phyloP scores from a whole-genome alignment of 352 stramenopile species.

The Sclerospora graminicola region DNA sequence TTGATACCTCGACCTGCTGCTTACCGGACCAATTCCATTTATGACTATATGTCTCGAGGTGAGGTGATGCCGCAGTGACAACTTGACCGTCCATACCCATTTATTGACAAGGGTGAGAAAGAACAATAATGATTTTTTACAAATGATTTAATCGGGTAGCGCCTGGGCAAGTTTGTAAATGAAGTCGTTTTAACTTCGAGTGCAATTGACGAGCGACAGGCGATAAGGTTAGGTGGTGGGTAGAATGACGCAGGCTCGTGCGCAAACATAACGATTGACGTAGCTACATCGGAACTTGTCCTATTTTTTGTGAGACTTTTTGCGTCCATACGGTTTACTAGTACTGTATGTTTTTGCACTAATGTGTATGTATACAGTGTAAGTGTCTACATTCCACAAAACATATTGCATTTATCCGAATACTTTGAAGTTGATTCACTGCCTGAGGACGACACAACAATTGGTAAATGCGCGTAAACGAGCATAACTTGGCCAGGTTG shows the following conservation, averaged over 20 bases:
- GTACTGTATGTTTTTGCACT: too few relatives aligned
- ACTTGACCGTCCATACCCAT: constrained; percentile 13
- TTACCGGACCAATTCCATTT: constrained; percentile 25
- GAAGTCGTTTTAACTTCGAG: not conserved
- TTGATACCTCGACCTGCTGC: constrained; percentile 19
- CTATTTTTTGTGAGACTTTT: too few relatives aligned
- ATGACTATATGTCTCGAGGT: constrained; percentile 26
- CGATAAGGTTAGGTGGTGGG: not conserved
- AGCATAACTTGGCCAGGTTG: too few relatives aligned
- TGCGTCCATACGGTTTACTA: too few relatives aligned
- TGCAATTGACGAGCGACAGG: not conserved
- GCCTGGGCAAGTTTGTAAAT: not conserved
- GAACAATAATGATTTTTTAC: not conserved
- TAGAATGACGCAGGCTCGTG: not conserved
- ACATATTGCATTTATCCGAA: too few relatives aligned
- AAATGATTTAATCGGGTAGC: not conserved
- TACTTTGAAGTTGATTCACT: too few relatives aligned
- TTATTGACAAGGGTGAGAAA: not conserved
- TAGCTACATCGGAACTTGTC: too few relatives aligned
- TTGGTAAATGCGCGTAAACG: too few relatives aligned
- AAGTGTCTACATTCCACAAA: too few relatives aligned
- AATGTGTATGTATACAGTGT: too few relatives aligned
- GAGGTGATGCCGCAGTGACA: constrained; percentile 8
- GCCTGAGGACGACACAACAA: too few relatives aligned
- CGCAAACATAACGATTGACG: not conserved